phyloP scores from a whole-genome alignment of 1,284 basidiomycete species.

The Leccinum glutinopallens region DNA sequence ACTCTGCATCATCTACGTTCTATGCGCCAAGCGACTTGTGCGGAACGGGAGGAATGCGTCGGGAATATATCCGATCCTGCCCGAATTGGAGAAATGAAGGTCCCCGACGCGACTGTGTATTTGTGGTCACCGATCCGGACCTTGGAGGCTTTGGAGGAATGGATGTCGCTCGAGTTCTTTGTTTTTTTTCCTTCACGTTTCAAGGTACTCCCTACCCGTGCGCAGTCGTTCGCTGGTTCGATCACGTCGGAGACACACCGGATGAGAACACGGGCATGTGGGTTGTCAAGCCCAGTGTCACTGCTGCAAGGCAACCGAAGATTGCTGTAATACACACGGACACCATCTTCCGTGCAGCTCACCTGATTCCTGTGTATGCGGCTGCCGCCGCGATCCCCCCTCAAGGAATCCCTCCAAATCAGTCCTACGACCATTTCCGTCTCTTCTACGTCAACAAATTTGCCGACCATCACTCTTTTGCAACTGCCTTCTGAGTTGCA shows the following conservation, averaged over 20 bases:
- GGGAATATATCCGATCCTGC: conserved; percentile 9
- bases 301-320: background rate
- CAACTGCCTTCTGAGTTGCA: no score
- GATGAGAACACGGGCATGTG: background rate
- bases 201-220: background rate
- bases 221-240: background rate
- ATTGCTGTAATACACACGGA: background rate
- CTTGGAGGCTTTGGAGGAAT: background rate
- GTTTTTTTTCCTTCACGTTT: background rate
- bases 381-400: background rate
- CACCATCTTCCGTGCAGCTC: background rate
- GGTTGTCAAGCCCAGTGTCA: background rate
- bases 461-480: background rate
- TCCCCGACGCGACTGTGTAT: conserved; percentile 11
- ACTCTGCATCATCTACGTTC: conserved; percentile 8
- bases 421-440: background rate
- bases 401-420: conserved; percentile 2
- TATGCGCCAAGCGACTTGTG: conserved; percentile 15
- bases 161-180: background rate
- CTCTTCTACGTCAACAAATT: conserved; percentile 1
- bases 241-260: background rate
- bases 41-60: conserved; percentile 10
- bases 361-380: background rate
- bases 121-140: conserved; percentile 5
- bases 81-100: conserved; percentile 10